Base-by-base conservation (phyloP, 495 filamentous ascomycete genomes). In the Penicillium egyptiacum region DNA sequence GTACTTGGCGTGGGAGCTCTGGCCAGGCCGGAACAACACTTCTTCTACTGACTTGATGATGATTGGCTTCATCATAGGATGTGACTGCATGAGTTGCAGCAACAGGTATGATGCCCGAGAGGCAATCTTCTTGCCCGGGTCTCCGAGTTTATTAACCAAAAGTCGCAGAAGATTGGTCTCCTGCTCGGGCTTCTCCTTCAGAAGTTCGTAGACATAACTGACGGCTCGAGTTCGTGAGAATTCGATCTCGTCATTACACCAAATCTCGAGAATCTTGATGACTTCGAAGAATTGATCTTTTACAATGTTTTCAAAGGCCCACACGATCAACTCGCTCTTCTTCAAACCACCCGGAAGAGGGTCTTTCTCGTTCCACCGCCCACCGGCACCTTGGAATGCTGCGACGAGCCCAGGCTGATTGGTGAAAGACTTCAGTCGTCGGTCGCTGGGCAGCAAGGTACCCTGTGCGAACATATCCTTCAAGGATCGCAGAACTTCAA, bases 181-280 rank as follows among this genome's bases (percentile, higher is more conserved):
- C 68, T 98, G 95, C 70, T 98, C 94, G 1, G 94, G 94, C 72
- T 97, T 98, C 71, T 94, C 91, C 69, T 88, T 91, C 30, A 98
- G 79, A 14, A 98, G 78, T 59, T 94, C 91, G 64, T 83, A 96
- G 30, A 96, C 87, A 51, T 93, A 93, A 48, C 89, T 92, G 16
- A 98, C 77, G 14, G 93, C 89, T 55, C 90, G 85, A 19, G 85
- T 86, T 54, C 93, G 83, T 16, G 95, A 89, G 70, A 92, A 96
- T 63, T 92, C 90, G 40, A 98, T 87, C 72, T 97, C 92, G 64
- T 98, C 94, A 48, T 86, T 88, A 63, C 88, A 96, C 88, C 95
- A 95, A 19, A 81, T 78, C 64, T 98, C 94, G 7, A 98, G 79
- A 40, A 91, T 84, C 73, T 93, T 90, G 44, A 98, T 78, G 59